Evolutionary conservation across 1,284 basidiomycete genomes (phyloP).

Genomic region (Pyrrhoderma lamaoense): DNA sequence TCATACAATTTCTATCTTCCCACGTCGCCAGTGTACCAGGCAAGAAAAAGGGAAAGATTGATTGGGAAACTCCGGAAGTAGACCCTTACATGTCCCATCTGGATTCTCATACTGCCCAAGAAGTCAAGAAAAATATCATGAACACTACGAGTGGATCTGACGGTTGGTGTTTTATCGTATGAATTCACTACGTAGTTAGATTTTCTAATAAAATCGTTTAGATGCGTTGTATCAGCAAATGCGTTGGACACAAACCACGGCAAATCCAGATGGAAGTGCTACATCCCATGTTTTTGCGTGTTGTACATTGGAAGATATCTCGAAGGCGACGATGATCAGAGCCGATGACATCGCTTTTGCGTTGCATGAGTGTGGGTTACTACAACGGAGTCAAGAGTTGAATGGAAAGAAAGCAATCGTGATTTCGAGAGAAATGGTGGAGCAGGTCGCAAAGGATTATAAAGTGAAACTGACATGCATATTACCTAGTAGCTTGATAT

Average conservation of each 20-base stretch:
- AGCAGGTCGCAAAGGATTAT: constrained; percentile 54
- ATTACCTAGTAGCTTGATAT: not conserved
- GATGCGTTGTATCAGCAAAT: constrained; percentile 36
- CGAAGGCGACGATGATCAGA: constrained; percentile 74
- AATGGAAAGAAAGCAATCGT: constrained; percentile 33
- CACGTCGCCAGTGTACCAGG: not conserved
- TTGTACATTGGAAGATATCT: constrained; percentile 67
- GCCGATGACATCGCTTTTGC: constrained; percentile 85
- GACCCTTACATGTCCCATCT: too few relatives aligned
- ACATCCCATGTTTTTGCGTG: constrained; percentile 55
- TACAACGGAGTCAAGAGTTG: constrained; percentile 34
- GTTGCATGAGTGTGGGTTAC: constrained; percentile 78
- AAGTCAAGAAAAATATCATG: constrained; percentile 10
- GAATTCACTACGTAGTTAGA: not conserved
- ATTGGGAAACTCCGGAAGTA: not conserved
- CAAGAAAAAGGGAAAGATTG: constrained; percentile 2
- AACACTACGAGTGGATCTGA: constrained; percentile 15
- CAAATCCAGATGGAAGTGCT: constrained; percentile 57
- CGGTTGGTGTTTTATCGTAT: constrained; percentile 1
- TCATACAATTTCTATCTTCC: constrained; percentile 9
- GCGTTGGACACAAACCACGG: constrained; percentile 48
- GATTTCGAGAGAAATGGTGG: constrained; percentile 67
- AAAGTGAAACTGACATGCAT: constrained; percentile 45
- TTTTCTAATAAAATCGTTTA: constrained; percentile 23
- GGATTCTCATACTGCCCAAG: not conserved